These are phyloP conservation scores for Aeschynomene evenia DNA, from an alignment of 306 rosid genomes.

Conservation along the genomic window DNA sequence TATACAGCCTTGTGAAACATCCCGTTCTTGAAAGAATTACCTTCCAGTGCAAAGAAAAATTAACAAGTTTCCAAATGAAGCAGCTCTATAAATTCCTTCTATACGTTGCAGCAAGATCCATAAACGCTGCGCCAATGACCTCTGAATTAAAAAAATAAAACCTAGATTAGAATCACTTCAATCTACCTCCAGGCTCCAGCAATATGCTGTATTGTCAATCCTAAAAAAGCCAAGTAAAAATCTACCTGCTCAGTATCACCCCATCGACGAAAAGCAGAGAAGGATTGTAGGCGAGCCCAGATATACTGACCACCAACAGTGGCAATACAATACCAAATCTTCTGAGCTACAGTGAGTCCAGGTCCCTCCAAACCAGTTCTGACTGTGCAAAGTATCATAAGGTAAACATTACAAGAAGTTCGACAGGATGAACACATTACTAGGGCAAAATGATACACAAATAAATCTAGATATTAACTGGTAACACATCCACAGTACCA, in stretches of 20 bases:
- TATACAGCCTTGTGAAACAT: background rate
- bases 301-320: constrained; percentile 95
- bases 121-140: constrained; percentile 76
- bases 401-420: constrained; percentile 4
- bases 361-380: constrained; percentile 98
- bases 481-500: background rate
- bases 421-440: background rate
- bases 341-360: constrained; percentile 88
- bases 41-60: constrained; percentile 96
- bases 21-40: constrained; percentile 39
- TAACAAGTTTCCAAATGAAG: constrained; percentile 90
- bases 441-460: background rate
- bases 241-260: constrained; percentile 98
- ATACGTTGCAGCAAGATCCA: constrained; percentile 83
- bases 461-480: background rate
- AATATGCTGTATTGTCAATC: background rate
- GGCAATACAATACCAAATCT: constrained; percentile 90
- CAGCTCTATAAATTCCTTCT: constrained; percentile 94
- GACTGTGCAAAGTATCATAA: constrained; percentile 52
- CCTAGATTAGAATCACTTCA: constrained; percentile 26
- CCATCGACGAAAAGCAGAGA: constrained; percentile 99
- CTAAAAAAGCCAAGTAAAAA: constrained; percentile 11
- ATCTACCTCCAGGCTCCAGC: background rate
- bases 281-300: constrained; percentile 92
- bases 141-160: constrained; percentile 53